Base-by-base conservation (phyloP, 306 rosid species). In the Rosa rugosa region DNA sequence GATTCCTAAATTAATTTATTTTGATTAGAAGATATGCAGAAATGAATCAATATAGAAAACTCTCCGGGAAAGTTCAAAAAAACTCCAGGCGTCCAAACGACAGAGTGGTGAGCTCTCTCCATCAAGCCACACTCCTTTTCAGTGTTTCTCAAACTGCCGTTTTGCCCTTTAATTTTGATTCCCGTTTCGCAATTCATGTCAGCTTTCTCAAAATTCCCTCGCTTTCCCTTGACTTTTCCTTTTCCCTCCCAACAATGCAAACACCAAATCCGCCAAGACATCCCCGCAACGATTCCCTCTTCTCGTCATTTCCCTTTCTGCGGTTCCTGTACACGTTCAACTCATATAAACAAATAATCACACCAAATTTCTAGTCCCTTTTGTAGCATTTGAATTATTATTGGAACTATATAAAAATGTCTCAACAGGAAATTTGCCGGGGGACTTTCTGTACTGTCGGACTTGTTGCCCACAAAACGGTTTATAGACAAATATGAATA, bases 371-470 rank as follows among this genome's bases (percentile, higher is more conserved):
- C 14, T 22, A 2, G 3, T 41, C 22, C 1, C 8, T n/a, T 27
- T 27, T 27, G 31, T 27, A 27, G 31, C 41, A 13, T 11, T 34
- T 63, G 5, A 25, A 1, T 27, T 27, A 20, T 34, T 45, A 63
- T 34, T 63, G 17, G 20, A 63, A 12, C 31, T 63, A 62, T 27
- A 63, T 63, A 20, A 57, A 44, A 38, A 60, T 62, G 1, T 75
- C 50, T 71, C 47, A 40, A 40, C 20, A 22, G 80, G 83, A 78
- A 84, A 80, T n/a, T 20, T 53, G 86, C 73, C 80, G 81, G 89
- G 13, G 40, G 66, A 83, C 89, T 91, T 91, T 89, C 86, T 81
- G 84, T 80, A 71, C 82, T 93, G 96, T 89, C 93, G 93, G 92
- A 82, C 79, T 87, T 87, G 90, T 75, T 83, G 84, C 91, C 94